Conservation (phyloP, 179 eudicot species). For the Spinacia oleracea region DNA sequence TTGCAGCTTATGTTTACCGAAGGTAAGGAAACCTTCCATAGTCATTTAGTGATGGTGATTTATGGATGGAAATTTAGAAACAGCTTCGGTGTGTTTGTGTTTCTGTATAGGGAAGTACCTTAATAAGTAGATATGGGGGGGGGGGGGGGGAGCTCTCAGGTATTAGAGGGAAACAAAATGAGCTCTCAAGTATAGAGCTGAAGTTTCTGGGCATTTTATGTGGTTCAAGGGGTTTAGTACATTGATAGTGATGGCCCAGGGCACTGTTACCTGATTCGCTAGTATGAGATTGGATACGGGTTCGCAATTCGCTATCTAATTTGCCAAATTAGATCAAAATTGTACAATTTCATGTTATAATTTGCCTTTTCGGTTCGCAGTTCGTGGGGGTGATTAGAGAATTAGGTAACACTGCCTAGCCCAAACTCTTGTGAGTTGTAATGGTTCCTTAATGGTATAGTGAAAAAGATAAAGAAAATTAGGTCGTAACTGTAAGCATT, state of each 20-base stretch:
- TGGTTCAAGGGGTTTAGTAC: not conserved
- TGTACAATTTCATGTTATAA: no score
- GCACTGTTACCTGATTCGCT: no score
- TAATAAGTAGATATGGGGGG: not conserved
- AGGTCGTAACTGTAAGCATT: not conserved
- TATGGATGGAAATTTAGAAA: not conserved
- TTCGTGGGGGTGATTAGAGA: no score
- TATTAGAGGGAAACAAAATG: not conserved
- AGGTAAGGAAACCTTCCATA: conserved; percentile 15
- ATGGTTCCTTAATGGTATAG: not conserved
- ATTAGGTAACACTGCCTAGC: no score
- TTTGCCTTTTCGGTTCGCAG: no score
- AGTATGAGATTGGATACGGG: no score
- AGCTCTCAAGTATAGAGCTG: not conserved
- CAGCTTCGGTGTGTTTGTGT: not conserved
- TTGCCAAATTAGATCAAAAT: no score
- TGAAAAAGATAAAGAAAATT: not conserved
- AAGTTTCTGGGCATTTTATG: not conserved
- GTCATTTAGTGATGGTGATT: not conserved
- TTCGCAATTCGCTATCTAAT: no score
- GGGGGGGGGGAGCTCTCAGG: not conserved
- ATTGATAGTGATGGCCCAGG: not conserved
- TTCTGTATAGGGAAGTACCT: not conserved
- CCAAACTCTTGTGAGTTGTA: not conserved
- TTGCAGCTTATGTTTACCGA: conserved; percentile 53